Evolutionary conservation across 352 stramenopile genomes (phyloP).

Genomic region (Globisporangium cylindrosporum): DNA sequence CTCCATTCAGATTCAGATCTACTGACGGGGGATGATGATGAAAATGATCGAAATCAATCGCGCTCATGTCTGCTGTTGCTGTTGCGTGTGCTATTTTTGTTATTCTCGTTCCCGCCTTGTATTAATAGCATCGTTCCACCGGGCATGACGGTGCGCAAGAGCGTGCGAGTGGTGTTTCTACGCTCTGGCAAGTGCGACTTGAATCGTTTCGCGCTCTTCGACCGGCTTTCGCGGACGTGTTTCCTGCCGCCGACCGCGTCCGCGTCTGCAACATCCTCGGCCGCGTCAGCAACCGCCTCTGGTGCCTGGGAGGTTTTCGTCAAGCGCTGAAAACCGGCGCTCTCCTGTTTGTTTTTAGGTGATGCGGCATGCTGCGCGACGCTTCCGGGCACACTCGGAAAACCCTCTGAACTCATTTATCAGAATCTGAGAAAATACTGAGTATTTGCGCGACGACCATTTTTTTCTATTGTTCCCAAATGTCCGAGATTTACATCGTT

Average conservation of each 20-base stretch:
- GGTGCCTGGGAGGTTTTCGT: constrained; percentile 30
- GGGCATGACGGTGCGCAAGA: constrained; percentile 59
- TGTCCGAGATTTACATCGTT: too few species aligned
- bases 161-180: constrained; percentile 55
- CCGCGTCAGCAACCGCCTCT: not conserved
- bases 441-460: too few species aligned
- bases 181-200: constrained; percentile 38
- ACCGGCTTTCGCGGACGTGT: constrained; percentile 57
- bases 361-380: constrained; percentile 25
- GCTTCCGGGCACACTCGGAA: constrained; percentile 7
- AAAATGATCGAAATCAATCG: not conserved
- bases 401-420: not conserved
- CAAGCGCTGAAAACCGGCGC: constrained; percentile 19
- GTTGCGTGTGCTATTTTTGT: not conserved
- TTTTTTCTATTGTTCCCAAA: too few species aligned
- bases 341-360: not conserved
- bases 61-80: not conserved
- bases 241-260: constrained; percentile 34
- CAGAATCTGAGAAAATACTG: too few species aligned
- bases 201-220: constrained; percentile 51
- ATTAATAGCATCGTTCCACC: constrained; percentile 32
- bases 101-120: constrained; percentile 1
- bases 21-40: not conserved
- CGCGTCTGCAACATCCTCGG: too few species aligned
- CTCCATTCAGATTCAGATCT: not conserved